Evolutionary conservation across 345 rosid genomes (phyloP), one percentile per base, ranked within the genome.

Genomic region (Lumnitzera racemosa): DNA sequence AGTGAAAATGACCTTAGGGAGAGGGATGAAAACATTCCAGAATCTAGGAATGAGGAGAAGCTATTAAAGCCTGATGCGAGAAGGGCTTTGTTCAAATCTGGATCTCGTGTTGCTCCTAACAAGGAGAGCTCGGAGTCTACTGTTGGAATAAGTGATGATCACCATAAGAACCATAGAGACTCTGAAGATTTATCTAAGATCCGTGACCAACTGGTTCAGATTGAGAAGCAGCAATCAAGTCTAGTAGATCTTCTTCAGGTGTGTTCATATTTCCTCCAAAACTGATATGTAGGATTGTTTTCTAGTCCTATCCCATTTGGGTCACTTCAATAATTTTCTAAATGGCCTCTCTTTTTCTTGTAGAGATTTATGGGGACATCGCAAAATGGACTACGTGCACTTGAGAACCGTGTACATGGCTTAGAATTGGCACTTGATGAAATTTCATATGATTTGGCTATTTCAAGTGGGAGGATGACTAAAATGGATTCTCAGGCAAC

Each of bases 211-310:
- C 91, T 92, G 46, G 79, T 82, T 72, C 94, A 92, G 83, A 89
- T 89, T 57, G 97, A 89, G 78, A 84, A 87, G 75, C 96, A 89
- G 71, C 97, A 92, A 76, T 83, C 97, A 15, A 84, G 77, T 75
- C 78, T 92, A 13, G 72, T 89, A 61, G 95, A 89, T 75, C 87
- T 92, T n/a, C 82, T 92, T 50, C 91, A 89, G 97, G 97, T 85
- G 72, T 71, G 79, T 83, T 70, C 62, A 55, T 57, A 6, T 48
- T 61, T 58, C 69, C 57, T 54, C 64, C 70, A 49, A 29, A 53
- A 51, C 17, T 51, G 17, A 11, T 24, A 15, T 16, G 12, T 51
- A 5, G 9, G 12, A n/a, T 16, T 53, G 4, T 49, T 49, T 13
- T 49, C 9, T 49, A 14, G 16, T 14, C 15, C 20, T 52, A 2